Evolutionary conservation across 805 yeast genomes (phyloP), one percentile per base, ranked within the genome.

Genomic region (Metschnikowia shivogae): DNA sequence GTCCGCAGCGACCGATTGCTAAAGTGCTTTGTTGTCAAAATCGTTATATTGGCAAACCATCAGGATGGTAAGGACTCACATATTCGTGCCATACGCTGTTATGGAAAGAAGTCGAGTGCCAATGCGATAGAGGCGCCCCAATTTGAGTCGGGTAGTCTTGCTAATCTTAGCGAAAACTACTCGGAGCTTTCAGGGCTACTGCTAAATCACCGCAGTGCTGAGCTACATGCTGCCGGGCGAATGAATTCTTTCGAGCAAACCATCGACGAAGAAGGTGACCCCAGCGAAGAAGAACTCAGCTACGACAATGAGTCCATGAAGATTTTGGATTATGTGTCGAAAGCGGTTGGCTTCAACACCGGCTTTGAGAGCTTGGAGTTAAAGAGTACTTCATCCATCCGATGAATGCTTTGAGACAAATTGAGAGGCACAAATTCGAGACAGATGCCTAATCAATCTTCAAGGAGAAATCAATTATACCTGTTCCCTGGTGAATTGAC

Each of bases 31-130:
- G 67, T 82, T 50, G 64, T 89, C 10, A 76, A 86, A 48, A 53
- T 89, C 12, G 60, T 75, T n/a, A 72, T 89, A 5, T 60, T 78
- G 7, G 77, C 86, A 1, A 93, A 95, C 56, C 96, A 89, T 56
- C 97, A 90, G 59, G 89, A 88, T 59, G 99, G 99, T 37, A 93
- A 92, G 59, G 99, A 93, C 62, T 84, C 96, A 0, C 98, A 89
- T 61, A 70, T 93, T 9, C 66, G 99, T 38, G 84, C 89, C 0
- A 72, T 90, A 13, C 79, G 70, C 62, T 87, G 56, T 69, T 81
- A 62, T 50, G 75, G 75, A 3, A 70, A 65, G 44, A 70, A 68
- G 46, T 42, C 63, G 5, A 34, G 36, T 11, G 22, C 43, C 17
- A 20, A 46, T 7, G 41, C 44, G 34, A 43, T 50, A 9, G 54